Evolutionary conservation across 805 yeast species (phyloP), one percentile per base, ranked within the genome.

Genomic region (Saccharomycopsis lassenensis): DNA sequence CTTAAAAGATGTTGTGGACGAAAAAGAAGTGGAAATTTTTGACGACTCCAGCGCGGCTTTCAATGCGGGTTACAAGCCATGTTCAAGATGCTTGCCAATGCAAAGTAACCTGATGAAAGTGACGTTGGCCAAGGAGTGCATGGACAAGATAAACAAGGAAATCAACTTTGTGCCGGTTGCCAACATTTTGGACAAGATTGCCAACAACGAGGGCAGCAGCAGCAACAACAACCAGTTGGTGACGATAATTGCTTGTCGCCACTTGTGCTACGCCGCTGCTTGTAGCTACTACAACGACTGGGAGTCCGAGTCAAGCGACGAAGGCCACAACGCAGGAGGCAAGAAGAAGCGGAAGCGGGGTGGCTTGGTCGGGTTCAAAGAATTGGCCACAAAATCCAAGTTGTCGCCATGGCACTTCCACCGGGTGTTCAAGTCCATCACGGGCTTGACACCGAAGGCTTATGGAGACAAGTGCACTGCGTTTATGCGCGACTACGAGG

Each of bases 381-480:
- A 85, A 54, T 65, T 85, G 51, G 95, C 94, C 6, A 76, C 83
- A 15, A 80, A 84, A 52, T 77, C 86, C 7, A 79, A 79, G 46
- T 66, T 85, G 41, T 73, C 84, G 7, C 91, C 94, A 18, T 85
- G 94, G 94, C 95, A 85, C 57, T 85, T 85, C 57, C 95, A 85
- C 62, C 64, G 95, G 35, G 94, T 85, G 17, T 85, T 85, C 64
- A 79, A 85, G 56, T 71, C 77, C 37, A 82, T 84, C 43, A 81
- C 93, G 4, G 89, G 93, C 2, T 67, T 83, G 40, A 84, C 95
- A 1, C 94, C 94, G 17, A 82, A 84, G 61, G 78, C 83, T 5
- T 84, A 84, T 50, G 94, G 94, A 35, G 94, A 84, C 51, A n/a
- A n/a, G n/a, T n/a, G n/a, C n/a, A n/a, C n/a, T n/a, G n/a, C n/a